A percentile compares a stretch with the other conserved stretches of the same genome.
Evolutionary conservation across 768 basidiomycete species (phyloP).

Genomic region (Boletus reticuloceps): DNA sequence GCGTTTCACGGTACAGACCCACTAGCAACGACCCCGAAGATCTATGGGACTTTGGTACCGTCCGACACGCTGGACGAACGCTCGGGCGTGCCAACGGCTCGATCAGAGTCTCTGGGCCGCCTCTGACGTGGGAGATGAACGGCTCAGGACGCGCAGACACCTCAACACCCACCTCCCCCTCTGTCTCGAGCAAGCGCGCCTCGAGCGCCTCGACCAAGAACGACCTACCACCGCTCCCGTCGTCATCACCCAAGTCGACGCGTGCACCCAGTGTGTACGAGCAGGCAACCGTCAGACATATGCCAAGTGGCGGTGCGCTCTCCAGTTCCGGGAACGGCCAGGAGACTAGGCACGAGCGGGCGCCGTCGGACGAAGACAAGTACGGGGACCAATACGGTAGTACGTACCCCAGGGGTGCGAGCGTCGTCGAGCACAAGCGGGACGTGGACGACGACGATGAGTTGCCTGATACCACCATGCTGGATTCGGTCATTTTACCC

Average conservation of each 20-base stretch:
- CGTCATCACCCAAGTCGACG: constrained; percentile 37
- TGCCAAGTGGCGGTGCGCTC: constrained; percentile 33
- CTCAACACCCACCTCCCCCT: constrained; percentile 30
- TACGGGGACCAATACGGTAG: constrained; percentile 58
- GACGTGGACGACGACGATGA: constrained; percentile 46
- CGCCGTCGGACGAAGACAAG: constrained; percentile 64
- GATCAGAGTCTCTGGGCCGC: constrained; percentile 60
- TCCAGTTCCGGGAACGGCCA: constrained; percentile 18
- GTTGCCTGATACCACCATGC: constrained; percentile 82
- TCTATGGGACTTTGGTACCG: constrained; percentile 97
- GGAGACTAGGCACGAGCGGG: constrained; percentile 38
- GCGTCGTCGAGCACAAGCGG: constrained; percentile 35
- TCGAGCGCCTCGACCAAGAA: constrained; percentile 51
- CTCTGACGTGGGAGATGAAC: constrained; percentile 80
- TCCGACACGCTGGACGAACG: constrained; percentile 72
- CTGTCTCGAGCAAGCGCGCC: constrained; percentile 28
- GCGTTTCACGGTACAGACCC: constrained; percentile 36
- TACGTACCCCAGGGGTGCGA: constrained; percentile 45
- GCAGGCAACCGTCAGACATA: constrained; percentile 69
- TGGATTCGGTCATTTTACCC: constrained; percentile 93
- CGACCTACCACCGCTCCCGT: constrained; percentile 61
- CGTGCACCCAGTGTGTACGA: constrained; percentile 41
- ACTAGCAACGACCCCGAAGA: constrained; percentile 67
- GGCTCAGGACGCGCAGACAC: constrained; percentile 42
- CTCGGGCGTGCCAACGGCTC: constrained; percentile 63